Conservation (phyloP, 116 monocot genomes). For the Papilionanthe hybrid region DNA sequence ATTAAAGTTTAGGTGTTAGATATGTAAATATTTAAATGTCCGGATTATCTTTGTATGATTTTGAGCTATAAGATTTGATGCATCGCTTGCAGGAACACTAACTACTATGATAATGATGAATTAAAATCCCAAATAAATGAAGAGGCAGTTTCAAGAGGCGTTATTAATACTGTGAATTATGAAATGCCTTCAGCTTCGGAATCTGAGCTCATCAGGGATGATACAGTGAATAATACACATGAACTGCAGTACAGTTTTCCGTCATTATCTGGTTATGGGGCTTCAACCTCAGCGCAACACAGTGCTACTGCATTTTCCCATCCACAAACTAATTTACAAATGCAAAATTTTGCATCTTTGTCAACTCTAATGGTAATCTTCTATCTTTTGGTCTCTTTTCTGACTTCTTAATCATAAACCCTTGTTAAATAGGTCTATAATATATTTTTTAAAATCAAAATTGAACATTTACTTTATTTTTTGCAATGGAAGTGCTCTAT, state of each 20-base stretch:
- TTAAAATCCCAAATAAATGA: constrained; percentile 39
- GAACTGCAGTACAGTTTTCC: constrained; percentile 58
- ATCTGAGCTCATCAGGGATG: constrained; percentile 41
- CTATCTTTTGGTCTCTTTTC: not conserved
- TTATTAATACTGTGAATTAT: constrained; percentile 33
- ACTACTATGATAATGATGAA: constrained; percentile 58
- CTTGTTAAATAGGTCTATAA: not conserved
- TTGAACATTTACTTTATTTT: not conserved
- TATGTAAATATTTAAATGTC: too few species aligned
- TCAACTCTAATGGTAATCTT: constrained; percentile 72
- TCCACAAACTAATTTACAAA: constrained; percentile 46
- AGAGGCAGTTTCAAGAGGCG: constrained; percentile 23
- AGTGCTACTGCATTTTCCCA: constrained; percentile 35
- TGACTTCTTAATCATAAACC: not conserved
- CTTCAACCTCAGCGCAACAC: constrained; percentile 39
- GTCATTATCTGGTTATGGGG: constrained; percentile 48
- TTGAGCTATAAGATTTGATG: not conserved
- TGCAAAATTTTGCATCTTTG: constrained; percentile 68
- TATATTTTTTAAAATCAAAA: not conserved
- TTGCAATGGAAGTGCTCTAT: not conserved
- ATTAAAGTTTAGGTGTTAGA: too few species aligned
- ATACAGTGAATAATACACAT: constrained; percentile 36
- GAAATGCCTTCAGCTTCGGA: constrained; percentile 63
- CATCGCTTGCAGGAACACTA: constrained; percentile 53
- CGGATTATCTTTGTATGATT: not conserved